Base-by-base conservation (phyloP, 2,329 filamentous ascomycete genomes). In the Aschersonia sp. region DNA sequence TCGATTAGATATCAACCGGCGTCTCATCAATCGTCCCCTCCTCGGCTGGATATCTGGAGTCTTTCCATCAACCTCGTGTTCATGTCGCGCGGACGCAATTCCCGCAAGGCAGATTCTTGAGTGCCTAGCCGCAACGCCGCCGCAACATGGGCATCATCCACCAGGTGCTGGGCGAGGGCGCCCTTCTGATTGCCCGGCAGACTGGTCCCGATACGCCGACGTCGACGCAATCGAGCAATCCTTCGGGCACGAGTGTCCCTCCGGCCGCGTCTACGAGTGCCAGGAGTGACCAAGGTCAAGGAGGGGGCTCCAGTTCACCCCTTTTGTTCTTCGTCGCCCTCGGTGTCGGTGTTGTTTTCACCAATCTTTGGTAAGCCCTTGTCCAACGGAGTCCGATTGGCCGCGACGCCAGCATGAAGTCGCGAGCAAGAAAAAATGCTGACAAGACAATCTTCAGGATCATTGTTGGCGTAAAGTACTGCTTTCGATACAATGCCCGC, bases 401-500 rank as follows among this genome's bases (percentile, higher is more conserved):
- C 22, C 22, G 22, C 4, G 22, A 22, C 22, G 22, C 22, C 22
- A 22, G 22, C 22, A 22, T 22, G 22, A 22, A 22, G 22, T 22
- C 22, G 22, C 22, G 22, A 22, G 12, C 11, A 42, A 8, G 40
- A 22, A 5, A 12, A 5, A 30, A 30, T 49, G 30, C 39, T 45
- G 29, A 51, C 50, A 32, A 64, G 55, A 10, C 40, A 12, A 3
- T 37, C 63, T 54, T 47, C 58, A 98, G 92, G 92, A 98, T 98
- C 59, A 98, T 98, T 57, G 92, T 98, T 51, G 92, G 92, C 56
- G 92, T 98, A 51, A 98, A 98, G 69, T 98, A 98, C 66, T 98
- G 92, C 69, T 98, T 98, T 67, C 79, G 92, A 57, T 97, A 98
- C 66, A 97, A 97, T 66, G 89, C 92, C 56, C 83, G 92, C 50